These are phyloP conservation scores for Emmonsia crescens DNA, from an alignment of 2,329 filamentous ascomycete genomes.

Conservation along the genomic window DNA sequence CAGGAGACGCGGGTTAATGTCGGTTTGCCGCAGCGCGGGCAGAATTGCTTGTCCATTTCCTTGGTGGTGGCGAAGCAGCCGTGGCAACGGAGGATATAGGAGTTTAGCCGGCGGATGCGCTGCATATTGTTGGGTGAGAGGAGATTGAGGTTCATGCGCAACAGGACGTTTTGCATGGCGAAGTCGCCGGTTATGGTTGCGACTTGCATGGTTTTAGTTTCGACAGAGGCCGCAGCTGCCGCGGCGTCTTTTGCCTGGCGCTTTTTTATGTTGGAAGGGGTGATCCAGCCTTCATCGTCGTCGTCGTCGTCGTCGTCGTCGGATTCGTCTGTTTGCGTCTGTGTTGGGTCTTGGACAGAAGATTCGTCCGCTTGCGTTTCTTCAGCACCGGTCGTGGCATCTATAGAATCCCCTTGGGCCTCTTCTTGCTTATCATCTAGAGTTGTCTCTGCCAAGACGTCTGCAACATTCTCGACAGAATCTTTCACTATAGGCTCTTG, in stretches of 20 bases:
- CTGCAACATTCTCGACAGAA: conserved; percentile 21
- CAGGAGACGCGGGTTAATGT: conserved; percentile 78
- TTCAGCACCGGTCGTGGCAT: conserved; percentile 3
- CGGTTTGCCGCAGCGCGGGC: conserved; percentile 76
- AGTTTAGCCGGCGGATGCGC: conserved; percentile 74
- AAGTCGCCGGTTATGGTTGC: conserved; percentile 93
- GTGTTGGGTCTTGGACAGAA: background rate
- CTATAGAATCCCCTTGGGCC: conserved; percentile 13
- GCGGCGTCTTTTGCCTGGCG: conserved; percentile 59
- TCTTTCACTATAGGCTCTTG: conserved; percentile 25
- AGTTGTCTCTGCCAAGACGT: conserved; percentile 19
- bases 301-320: conserved; percentile 24
- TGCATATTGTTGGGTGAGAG: conserved; percentile 62
- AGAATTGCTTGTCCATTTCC: conserved; percentile 84
- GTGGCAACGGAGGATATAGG: conserved; percentile 85
- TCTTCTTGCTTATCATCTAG: conserved; percentile 18
- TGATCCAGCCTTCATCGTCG: conserved; percentile 72
- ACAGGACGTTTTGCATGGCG: conserved; percentile 92
- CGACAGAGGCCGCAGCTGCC: conserved; percentile 38
- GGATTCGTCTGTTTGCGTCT: background rate
- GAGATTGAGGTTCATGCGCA: conserved; percentile 89
- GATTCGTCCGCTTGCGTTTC: background rate
- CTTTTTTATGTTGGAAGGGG: conserved; percentile 79
- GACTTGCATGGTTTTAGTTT: conserved; percentile 62
- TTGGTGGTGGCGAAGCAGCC: conserved; percentile 79